Evolutionary conservation across 2,329 filamentous ascomycete species (phyloP).

Genomic region (Rutstroemia sp.): DNA sequence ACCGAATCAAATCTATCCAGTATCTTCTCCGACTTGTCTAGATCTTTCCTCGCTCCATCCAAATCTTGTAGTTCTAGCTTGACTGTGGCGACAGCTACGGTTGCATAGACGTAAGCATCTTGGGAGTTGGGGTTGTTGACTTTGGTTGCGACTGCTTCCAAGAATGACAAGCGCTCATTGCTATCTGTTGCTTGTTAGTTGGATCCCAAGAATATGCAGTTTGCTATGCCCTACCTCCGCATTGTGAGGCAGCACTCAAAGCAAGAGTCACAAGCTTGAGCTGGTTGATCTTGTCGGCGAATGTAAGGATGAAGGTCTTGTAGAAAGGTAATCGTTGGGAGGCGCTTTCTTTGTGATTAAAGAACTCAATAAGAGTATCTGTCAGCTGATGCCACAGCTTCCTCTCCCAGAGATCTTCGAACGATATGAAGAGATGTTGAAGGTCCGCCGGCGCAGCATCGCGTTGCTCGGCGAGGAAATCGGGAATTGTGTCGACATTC

Average conservation of each 20-base stretch:
- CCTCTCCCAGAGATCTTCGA: constrained; percentile 96
- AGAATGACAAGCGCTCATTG: constrained; percentile 76
- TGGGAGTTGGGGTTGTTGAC: constrained; percentile 89
- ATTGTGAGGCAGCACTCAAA: constrained; percentile 79
- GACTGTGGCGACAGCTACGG: constrained; percentile 80
- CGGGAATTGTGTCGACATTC: constrained; percentile 81
- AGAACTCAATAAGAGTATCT: constrained; percentile 80
- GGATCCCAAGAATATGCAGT: background rate
- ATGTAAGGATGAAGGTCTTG: constrained; percentile 90
- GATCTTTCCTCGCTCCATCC: constrained; percentile 75
- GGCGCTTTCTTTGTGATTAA: constrained; percentile 72
- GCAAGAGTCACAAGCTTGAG: constrained; percentile 91
- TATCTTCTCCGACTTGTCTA: constrained; percentile 81
- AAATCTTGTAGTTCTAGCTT: constrained; percentile 75
- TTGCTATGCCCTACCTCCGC: constrained; percentile 49
- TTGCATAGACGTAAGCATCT: constrained; percentile 92
- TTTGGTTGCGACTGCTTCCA: constrained; percentile 74
- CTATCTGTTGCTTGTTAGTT: constrained; percentile 53
- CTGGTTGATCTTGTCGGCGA: constrained; percentile 98
- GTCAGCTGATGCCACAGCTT: constrained; percentile 99
- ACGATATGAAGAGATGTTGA: constrained; percentile 79
- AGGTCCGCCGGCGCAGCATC: constrained; percentile 82
- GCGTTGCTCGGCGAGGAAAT: constrained; percentile 87
- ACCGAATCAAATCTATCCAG: constrained; percentile 91
- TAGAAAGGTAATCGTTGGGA: constrained; percentile 83